Evolutionary conservation across 306 rosid genomes (phyloP), one percentile per base, ranked within the genome.

Genomic region (Alnus rubra): DNA sequence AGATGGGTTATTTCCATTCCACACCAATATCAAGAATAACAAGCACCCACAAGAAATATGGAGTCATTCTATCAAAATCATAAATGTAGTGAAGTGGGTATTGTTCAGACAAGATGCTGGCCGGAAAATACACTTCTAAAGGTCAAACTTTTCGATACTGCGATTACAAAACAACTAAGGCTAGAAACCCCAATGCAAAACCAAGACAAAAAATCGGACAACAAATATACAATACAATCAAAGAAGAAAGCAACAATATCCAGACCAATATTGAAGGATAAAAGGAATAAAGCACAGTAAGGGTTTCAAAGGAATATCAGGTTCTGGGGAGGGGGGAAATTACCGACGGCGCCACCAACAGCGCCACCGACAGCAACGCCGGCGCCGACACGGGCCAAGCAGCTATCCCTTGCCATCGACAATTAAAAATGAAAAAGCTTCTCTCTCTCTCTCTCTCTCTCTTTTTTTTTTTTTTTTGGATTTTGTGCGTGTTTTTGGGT

Each of bases 281-380:
- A 35, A 39, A 64, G 13, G 65, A 64, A 64, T 42, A 42, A 42
- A 5, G 45, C 45, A 42, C 45, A 42, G 5, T 44, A 14, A 28
- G 37, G 75, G 59, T 11, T 48, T 1, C 45, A 51, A 51, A 42
- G 7, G 50, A 47, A 45, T 49, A 49, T 10, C 13, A 49, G 52
- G 13, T 19, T 23, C 1, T 4, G 11, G 49, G 15, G 50, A 15
- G 44, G 11, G 11, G 11, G 19, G 42, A 1, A 62, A 44, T 69
- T 70, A 92, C 97, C 97, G 8, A 92, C 91, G 30, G 92, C 97
- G 45, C 93, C 92, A 9, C 97, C 94, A 0, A 90, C 84, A 7
- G 94, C 97, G 7, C 90, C 94, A 31, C 97, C 97, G 48, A 90
- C 81, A 13, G 90, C 93, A n/a, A 83, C 89, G 33, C 94, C 94